Evolutionary conservation across 805 yeast genomes (phyloP).

Genomic region (Torulaspora maleeae): DNA sequence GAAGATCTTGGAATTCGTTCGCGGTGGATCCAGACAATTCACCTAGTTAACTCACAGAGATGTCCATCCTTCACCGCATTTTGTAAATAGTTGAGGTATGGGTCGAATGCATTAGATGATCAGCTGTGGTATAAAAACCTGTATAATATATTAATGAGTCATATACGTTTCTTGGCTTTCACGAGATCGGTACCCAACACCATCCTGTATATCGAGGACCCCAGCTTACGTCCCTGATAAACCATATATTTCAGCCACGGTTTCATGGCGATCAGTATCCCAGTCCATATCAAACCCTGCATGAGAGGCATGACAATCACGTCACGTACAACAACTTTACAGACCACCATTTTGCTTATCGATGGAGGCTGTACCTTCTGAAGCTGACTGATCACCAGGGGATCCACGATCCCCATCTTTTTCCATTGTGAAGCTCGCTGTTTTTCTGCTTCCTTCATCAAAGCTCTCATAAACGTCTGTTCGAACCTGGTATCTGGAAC

Average conservation of each 20-base stretch:
- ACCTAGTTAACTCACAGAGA: conserved; percentile 35
- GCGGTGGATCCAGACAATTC: conserved; percentile 88
- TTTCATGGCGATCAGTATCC: conserved; percentile 36
- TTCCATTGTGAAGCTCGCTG: conserved; percentile 16
- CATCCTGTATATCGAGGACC: conserved; percentile 19
- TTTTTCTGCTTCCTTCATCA: conserved; percentile 28
- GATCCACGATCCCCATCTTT: conserved; percentile 13
- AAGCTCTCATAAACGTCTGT: conserved; percentile 48
- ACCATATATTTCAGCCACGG: conserved; percentile 36
- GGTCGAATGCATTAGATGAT: conserved; percentile 6
- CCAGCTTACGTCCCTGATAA: conserved; percentile 26
- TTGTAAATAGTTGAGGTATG: conserved; percentile 11
- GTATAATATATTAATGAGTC: conserved; percentile 5
- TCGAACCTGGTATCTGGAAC: conserved; percentile 68
- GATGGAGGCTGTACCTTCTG: conserved; percentile 14
- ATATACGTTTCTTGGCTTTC: conserved; percentile 10
- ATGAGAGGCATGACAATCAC: conserved; percentile 50
- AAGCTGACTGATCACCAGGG: conserved; percentile 11
- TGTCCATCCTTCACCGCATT: conserved; percentile 8
- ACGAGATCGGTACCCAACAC: conserved; percentile 17
- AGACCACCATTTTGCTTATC: conserved; percentile 42
- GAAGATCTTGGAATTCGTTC: conserved; percentile 90
- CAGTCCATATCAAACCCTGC: conserved; percentile 48
- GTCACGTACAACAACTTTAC: conserved; percentile 48
- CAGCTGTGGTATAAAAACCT: conserved; percentile 6